phyloP scores from a whole-genome alignment of 2,329 filamentous ascomycete genomes.

The Sporothrix variecibatus region DNA sequence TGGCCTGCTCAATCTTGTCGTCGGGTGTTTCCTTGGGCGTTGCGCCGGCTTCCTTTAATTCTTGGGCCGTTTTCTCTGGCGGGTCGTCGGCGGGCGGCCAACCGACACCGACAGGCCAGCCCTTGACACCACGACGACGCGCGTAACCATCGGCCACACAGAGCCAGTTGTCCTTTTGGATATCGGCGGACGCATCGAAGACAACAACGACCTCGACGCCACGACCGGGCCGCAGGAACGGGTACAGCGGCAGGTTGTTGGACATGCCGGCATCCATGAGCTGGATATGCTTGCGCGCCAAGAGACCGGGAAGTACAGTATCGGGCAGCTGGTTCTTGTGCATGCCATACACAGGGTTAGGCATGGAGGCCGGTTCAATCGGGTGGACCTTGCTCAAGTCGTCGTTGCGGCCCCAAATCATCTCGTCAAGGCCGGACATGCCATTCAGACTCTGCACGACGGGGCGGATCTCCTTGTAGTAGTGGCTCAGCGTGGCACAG shows the following conservation, averaged over 20 bases:
- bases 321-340: conserved; percentile 67
- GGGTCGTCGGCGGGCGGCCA: conserved; percentile 73
- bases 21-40: conserved; percentile 62
- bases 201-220: conserved; percentile 88
- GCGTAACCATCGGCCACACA: conserved; percentile 93
- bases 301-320: conserved; percentile 76
- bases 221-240: conserved; percentile 81
- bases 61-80: conserved; percentile 59
- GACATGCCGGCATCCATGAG: conserved; percentile 99
- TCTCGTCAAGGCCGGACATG: conserved; percentile 73
- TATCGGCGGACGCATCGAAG: conserved; percentile 93
- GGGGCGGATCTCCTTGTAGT: conserved; percentile 91
- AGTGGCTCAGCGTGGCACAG: conserved; percentile 92
- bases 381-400: conserved; percentile 91
- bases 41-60: conserved; percentile 69
- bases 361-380: conserved; percentile 86
- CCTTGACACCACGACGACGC: conserved; percentile 82
- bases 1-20: conserved; percentile 63
- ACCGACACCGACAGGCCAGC: conserved; percentile 92
- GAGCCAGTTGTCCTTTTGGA: conserved; percentile 94
- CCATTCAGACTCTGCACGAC: conserved; percentile 73
- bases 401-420: conserved; percentile 80
- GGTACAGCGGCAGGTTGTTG: conserved; percentile 96
- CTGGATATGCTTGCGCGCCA: conserved; percentile 69
- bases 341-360: conserved; percentile 87